A percentile compares a stretch with the other conserved stretches of the same genome.
phyloP scores from a whole-genome alignment of 2,329 filamentous ascomycete species.

The Dothiorella sarmentorum region DNA sequence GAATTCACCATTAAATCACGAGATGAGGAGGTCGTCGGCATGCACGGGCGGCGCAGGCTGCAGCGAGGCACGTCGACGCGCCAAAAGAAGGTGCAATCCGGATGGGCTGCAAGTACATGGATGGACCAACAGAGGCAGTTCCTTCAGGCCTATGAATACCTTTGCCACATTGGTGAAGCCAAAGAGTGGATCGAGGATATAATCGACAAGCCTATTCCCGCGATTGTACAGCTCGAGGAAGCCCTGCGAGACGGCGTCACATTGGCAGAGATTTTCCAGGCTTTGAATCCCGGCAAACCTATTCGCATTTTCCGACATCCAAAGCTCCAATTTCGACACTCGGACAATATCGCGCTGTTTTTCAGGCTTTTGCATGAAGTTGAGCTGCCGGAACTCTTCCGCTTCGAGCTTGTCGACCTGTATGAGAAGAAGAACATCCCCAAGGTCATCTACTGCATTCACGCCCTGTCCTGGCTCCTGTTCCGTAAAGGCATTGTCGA shows the following conservation, averaged over 20 bases:
- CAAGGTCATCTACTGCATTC: constrained; percentile 98
- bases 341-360: constrained; percentile 96
- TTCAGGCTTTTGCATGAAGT: constrained; percentile 91
- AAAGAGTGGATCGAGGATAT: constrained; percentile 99
- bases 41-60: constrained; percentile 78
- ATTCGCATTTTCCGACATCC: constrained; percentile 81
- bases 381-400: constrained; percentile 89
- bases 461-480: constrained; percentile 94
- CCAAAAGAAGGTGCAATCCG: constrained; percentile 51
- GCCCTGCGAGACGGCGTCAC: constrained; percentile 90
- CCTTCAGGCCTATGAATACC: constrained; percentile 93
- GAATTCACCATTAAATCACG: constrained; percentile 76
- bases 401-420: constrained; percentile 93
- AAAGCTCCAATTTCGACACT: constrained; percentile 89
- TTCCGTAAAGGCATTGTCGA: constrained; percentile 92
- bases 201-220: constrained; percentile 77
- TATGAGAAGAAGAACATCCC: constrained; percentile 99
- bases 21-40: constrained; percentile 80
- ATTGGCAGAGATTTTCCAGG: constrained; percentile 87
- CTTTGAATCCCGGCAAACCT: constrained; percentile 72
- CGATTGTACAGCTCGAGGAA: constrained; percentile 91
- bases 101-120: constrained; percentile 85
- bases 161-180: constrained; percentile 97
- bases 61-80: constrained; percentile 63
- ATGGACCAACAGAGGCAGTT: constrained; percentile 99